phyloP scores from a whole-genome alignment of 371 early-diverging fungal genomes.

The Batrachochytrium dendrobatidis region DNA sequence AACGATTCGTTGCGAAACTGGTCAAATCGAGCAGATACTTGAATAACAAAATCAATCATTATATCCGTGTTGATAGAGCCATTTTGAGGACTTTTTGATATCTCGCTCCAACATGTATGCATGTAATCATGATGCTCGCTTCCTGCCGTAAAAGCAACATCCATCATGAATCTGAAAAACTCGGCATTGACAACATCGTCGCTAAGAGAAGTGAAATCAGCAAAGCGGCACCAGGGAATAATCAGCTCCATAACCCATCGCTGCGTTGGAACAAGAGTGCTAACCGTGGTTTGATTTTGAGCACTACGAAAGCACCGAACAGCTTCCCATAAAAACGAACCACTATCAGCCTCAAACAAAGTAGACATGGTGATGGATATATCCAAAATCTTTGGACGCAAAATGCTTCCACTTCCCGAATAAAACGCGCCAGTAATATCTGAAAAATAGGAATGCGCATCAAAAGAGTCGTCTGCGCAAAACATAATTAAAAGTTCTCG shows the following conservation, averaged over 20 bases:
- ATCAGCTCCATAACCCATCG: slow-evolving; percentile 33
- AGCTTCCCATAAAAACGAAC: slow-evolving; percentile 41
- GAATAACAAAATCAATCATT: slow-evolving; percentile 27
- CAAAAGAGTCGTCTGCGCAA: slow-evolving; percentile 26
- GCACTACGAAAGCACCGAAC: slow-evolving; percentile 37
- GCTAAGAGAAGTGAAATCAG: slow-evolving; percentile 7
- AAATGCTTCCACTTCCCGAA: slow-evolving; percentile 17
- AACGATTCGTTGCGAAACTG: slow-evolving; percentile 15
- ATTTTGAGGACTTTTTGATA: slow-evolving; percentile 19
- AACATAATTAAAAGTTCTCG: slow-evolving; percentile 31
- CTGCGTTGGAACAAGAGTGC: slow-evolving; percentile 25
- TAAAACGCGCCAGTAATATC: slow-evolving; percentile 25
- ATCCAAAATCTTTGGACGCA: slow-evolving; percentile 22
- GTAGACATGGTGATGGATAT: slow-evolving; percentile 19
- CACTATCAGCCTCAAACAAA: slow-evolving; percentile 28
- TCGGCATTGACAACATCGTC: slow-evolving; percentile 33
- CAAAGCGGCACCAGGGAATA: slow-evolving; percentile 33
- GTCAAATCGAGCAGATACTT: slow-evolving; percentile 29
- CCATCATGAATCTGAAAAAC: slow-evolving; percentile 40
- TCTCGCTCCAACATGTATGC: slow-evolving; percentile 25
- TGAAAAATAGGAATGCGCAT: slow-evolving; percentile 19
- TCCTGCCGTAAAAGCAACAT: slow-evolving; percentile 25
- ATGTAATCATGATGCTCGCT: slow-evolving; percentile 19
- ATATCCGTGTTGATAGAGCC: slow-evolving; percentile 27
- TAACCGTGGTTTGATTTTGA: slow-evolving; percentile 16